Evolutionary conservation across 805 yeast genomes (phyloP), one percentile per base, ranked within the genome.

Genomic region (Brettanomyces anomalus): DNA sequence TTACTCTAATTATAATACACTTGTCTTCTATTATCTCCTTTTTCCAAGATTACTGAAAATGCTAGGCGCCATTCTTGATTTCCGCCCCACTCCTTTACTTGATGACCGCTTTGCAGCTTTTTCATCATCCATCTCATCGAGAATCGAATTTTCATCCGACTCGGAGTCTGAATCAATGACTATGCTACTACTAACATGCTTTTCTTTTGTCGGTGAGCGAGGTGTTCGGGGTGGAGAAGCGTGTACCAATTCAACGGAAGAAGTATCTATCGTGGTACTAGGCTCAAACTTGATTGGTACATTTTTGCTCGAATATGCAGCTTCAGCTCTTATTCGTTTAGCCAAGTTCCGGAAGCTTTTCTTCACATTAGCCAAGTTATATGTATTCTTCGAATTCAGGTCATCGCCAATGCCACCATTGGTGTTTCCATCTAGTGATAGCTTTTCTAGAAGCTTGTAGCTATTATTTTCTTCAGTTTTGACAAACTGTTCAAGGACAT

Each of bases 401-500:
- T 14, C 36, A 14, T 37, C 48, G 17, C 40, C 47, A 4, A 39
- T 39, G 24, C 43, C 42, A 24, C 57, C 65, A 14, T 44, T 21
- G 4, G 58, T 55, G 39, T 58, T 55, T 47, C 68, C 71, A 3
- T 67, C 63, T 15, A 61, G 64, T 55, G 50, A 74, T 64, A 60
- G 66, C 61, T 69, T 56, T 40, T 70, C 55, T 35, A 82, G 56
- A 46, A 76, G 54, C 14, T 71, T 65, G 15, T 77, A 66, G 49
- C 79, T 83, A 28, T 66, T 70, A 8, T 61, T 64, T 37, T 80
- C 63, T 50, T 82, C 86, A 20, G 61, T 57, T 36, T 74, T 74
- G 19, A 84, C 72, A 51, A 76, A 82, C n/a, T 70, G 74, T 35
- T 74, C 77, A 40, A 90, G 64, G 0, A 89, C 78, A 31, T 68